Conservation (phyloP, 2,329 filamentous ascomycete genomes). For the Lecanicillium sp. region DNA sequence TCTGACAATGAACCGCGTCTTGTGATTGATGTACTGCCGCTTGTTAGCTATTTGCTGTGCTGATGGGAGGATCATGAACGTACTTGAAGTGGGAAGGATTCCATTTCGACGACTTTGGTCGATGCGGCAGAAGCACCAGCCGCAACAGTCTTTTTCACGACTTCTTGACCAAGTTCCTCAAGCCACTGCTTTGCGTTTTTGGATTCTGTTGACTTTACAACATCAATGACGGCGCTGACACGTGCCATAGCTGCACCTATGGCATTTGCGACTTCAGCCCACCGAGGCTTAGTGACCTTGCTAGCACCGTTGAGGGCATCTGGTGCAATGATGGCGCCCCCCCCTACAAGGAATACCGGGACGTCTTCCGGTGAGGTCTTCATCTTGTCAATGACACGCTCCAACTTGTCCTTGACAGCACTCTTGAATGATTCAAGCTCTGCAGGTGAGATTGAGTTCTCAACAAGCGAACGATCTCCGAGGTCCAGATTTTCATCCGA, state of each 20-base stretch:
- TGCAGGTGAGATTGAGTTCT: conserved; percentile 23
- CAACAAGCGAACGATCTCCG: conserved; percentile 34
- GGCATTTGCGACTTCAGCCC: conserved; percentile 56
- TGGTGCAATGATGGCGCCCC: conserved; percentile 54
- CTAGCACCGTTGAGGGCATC: conserved; percentile 50
- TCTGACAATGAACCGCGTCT: conserved; percentile 50
- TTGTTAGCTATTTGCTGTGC: not conserved
- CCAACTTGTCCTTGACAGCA: conserved; percentile 45
- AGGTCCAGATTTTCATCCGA: conserved; percentile 29
- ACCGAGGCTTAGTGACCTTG: conserved; percentile 49
- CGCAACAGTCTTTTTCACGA: conserved; percentile 37
- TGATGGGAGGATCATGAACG: conserved; percentile 10
- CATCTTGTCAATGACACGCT: conserved; percentile 53
- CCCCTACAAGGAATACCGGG: conserved; percentile 57
- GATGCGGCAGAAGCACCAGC: conserved; percentile 40
- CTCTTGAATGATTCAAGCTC: conserved; percentile 33
- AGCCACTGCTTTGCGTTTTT: conserved; percentile 32
- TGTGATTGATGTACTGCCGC: conserved; percentile 44
- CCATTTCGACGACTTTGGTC: conserved; percentile 45
- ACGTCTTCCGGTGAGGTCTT: conserved; percentile 56
- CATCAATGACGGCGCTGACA: conserved; percentile 50
- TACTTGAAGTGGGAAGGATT: conserved; percentile 47
- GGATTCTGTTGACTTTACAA: conserved; percentile 41
- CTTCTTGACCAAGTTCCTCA: conserved; percentile 33
- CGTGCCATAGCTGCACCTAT: conserved; percentile 58